These are phyloP conservation scores for Zoysia pacifica DNA, from an alignment of 176 grass and related monocot species.

Conservation along the genomic window DNA sequence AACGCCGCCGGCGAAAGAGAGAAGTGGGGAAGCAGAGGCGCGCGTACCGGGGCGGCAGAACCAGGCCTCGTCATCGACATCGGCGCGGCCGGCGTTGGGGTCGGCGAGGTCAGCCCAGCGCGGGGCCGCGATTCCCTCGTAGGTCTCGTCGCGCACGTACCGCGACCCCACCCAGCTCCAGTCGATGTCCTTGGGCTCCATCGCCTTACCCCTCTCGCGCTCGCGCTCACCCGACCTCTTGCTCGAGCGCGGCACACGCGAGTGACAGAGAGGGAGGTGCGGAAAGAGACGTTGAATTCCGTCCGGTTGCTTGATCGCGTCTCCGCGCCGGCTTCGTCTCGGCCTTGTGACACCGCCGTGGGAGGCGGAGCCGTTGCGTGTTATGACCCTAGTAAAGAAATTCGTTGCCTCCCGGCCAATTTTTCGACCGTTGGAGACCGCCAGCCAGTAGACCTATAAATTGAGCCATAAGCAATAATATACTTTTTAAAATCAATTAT, in stretches of 20 bases:
- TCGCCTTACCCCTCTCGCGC: not conserved
- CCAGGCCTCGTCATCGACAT: slow-evolving; percentile 72
- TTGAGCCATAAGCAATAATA: too few species aligned
- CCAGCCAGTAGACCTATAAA: not conserved
- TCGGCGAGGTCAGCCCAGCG: slow-evolving; percentile 75
- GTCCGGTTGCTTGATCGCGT: not conserved
- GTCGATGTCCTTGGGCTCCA: slow-evolving; percentile 88
- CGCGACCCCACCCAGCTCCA: slow-evolving; percentile 81
- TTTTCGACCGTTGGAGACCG: slow-evolving; percentile 57
- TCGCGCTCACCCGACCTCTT: too few species aligned
- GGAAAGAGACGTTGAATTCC: slow-evolving; percentile 9
- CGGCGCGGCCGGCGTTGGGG: slow-evolving; percentile 44
- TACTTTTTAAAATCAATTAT: too few species aligned
- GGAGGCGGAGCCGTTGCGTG: slow-evolving; percentile 33
- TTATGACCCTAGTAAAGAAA: not conserved
- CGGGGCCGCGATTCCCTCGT: slow-evolving; percentile 87
- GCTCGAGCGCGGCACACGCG: not conserved
- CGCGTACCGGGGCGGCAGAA: slow-evolving; percentile 85
- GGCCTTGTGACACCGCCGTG: slow-evolving; percentile 25
- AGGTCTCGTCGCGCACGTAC: slow-evolving; percentile 79
- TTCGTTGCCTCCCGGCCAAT: slow-evolving; percentile 32
- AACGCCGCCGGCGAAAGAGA: not conserved
- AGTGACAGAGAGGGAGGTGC: not conserved
- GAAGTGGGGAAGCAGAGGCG: not conserved
- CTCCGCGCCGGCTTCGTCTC: slow-evolving; percentile 12